Base-by-base conservation (phyloP, 352 stramenopile species). In the Globisporangium nagaii region DNA sequence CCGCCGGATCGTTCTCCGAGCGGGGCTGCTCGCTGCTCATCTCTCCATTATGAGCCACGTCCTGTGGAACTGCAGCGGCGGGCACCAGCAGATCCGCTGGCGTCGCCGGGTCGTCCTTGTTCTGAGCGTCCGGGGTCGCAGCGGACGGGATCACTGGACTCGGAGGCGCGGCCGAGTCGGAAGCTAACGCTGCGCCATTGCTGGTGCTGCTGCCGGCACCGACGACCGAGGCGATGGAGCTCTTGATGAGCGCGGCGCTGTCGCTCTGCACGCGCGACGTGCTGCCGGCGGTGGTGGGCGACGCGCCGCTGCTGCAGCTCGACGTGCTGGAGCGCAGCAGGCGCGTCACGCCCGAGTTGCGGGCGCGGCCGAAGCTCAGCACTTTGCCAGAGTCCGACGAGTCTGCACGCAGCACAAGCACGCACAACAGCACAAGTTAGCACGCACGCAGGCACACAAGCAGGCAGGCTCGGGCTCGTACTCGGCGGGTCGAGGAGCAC, bases 341-440 rank as follows among this genome's bases (percentile, higher is more conserved):
- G 0, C 79, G 76, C 24, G 77, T 80, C 10, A 90, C 73, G 25
- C 79, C 79, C 34, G 79, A 88, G 43, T 80, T 77, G 25, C 75
- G 65, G 7, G 75, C 66, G 27, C 76, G 75, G 4, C 75, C 63
- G 43, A 83, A 83, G 30, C 74, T 86, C 11, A 68, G 70, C 6
- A 66, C 30, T 24, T 84, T 83, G 5, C 76, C 63, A 11, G 63
- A 58, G 31, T 90, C 75, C 0, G 65, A 68, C 0, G 75, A 80
- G 11, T 65, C 75, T 88, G 32, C 10, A 35, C 15, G 17, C 12
- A 28, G 17, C 37, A 43, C n/a, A 25, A 39, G 34, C 34, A 39
- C 17, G 12, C 34, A 6, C 9, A 15, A 27, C n/a, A 22, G 32
- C 12, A 19, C 36, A 19, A 45, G n/a, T 20, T 28, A 27, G 19